Evolutionary conservation across 2,329 filamentous ascomycete genomes (phyloP), one percentile per base, ranked within the genome.

Genomic region (Phialocephala sp.): DNA sequence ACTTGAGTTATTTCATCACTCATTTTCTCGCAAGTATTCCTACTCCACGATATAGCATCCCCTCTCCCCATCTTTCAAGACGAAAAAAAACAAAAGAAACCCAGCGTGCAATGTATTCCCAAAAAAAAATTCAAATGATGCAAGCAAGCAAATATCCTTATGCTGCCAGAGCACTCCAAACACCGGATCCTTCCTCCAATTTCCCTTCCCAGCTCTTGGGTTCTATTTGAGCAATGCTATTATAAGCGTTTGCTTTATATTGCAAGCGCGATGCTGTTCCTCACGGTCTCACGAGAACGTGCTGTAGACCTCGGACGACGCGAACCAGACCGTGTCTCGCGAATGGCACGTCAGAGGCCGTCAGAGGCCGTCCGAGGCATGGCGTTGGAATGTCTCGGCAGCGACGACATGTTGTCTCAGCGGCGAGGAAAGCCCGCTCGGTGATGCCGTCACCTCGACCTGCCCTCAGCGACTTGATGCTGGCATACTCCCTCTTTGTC

Each of bases 161-260:
- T 54, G 50, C 50, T 54, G 24, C 50, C 50, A 54, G 50, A 54
- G 50, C 50, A 54, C 50, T 27, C 50, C 24, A 54, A 54, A 54
- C 50, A 54, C 50, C 50, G 32, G 11, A 35, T 54, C 24, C 24
- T 18, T 54, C 50, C 14, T 50, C 45, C 45, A 22, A n/a, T 43
- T 15, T 43, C 41, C 41, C 1, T 15, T n/a, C n/a, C 15, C 15
- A 43, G 15, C 41, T 43, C 15, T 41, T 41, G 9, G 15, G 9
- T 14, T 43, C 2, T 18, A 32, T 32, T 32, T 32, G 27, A 32
- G 11, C 41, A n/a, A 43, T 43, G 41, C 41, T 15, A 43, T 18
- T 43, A 8, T 18, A 43, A 18, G 41, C 11, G 2, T 3, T 18
- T 43, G 6, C 6, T 18, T 18, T n/a, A 43, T 43, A n/a, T 43